Evolutionary conservation across 2,329 filamentous ascomycete species (phyloP).

Genomic region (Neofusicoccum laricinum): DNA sequence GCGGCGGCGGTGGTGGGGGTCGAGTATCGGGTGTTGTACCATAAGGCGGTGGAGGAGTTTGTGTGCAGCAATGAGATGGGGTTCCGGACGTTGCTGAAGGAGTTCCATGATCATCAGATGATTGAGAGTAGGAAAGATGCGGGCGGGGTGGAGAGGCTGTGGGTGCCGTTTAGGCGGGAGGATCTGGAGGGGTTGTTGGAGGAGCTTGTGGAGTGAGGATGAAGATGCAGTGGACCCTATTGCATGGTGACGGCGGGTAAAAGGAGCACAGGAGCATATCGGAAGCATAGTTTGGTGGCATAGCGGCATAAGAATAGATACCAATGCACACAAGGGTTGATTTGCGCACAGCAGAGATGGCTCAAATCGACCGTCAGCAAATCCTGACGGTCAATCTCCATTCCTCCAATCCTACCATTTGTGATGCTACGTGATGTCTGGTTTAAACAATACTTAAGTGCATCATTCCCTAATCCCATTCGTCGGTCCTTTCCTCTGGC

Average conservation of each 20-base stretch:
- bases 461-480: not conserved
- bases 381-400: not conserved
- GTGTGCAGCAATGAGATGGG: slow-evolving; percentile 96
- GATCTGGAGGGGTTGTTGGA: slow-evolving; percentile 88
- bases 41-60: slow-evolving; percentile 94
- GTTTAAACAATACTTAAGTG: not conserved
- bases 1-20: slow-evolving; percentile 58
- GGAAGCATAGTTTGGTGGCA: not conserved
- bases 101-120: slow-evolving; percentile 98
- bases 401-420: not conserved
- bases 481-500: too few relatives aligned
- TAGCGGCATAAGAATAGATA: not conserved
- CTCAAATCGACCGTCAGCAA: too few relatives aligned
- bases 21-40: slow-evolving; percentile 88
- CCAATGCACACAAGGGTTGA: not conserved
- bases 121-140: slow-evolving; percentile 84
- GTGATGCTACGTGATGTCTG: slow-evolving; percentile 7
- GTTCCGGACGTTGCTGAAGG: slow-evolving; percentile 89
- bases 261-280: not conserved
- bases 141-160: slow-evolving; percentile 79
- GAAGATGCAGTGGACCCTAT: too few relatives aligned
- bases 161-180: slow-evolving; percentile 80
- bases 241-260: too few relatives aligned
- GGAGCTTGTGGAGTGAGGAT: slow-evolving; percentile 52
- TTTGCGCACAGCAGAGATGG: too few relatives aligned